These are phyloP conservation scores for Alternaria conjuncta DNA, from an alignment of 2,329 filamentous ascomycete species.

Conservation along the genomic window DNA sequence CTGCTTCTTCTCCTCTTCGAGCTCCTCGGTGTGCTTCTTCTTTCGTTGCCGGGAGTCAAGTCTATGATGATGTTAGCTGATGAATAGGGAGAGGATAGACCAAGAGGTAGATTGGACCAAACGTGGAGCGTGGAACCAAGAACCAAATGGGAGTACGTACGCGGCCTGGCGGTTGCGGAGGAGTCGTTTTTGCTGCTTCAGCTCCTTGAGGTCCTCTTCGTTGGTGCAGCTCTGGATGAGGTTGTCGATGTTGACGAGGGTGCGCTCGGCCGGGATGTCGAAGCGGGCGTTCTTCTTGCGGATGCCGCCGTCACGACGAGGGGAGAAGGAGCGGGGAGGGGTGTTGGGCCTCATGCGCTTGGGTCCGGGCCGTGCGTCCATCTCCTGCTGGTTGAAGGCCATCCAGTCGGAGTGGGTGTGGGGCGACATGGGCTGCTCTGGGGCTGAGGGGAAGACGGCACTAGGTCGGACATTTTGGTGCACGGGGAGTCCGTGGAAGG, in stretches of 20 bases:
- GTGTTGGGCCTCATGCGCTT: conserved; percentile 71
- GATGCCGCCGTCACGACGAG: conserved; percentile 82
- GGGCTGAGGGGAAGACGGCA: conserved; percentile 56
- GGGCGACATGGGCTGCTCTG: conserved; percentile 63
- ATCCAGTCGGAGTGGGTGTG: conserved; percentile 67
- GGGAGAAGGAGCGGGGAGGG: conserved; percentile 75
- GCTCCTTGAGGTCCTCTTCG: conserved; percentile 93
- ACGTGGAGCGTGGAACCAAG: conserved; percentile 37
- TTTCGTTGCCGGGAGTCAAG: conserved; percentile 97
- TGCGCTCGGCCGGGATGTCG: conserved; percentile 93
- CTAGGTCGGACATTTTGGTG: conserved; percentile 54
- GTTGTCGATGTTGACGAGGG: conserved; percentile 91
- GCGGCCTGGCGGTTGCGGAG: conserved; percentile 95
- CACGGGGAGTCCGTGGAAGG: conserved; percentile 47
- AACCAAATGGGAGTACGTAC: conserved; percentile 65
- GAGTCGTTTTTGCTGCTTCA: conserved; percentile 97
- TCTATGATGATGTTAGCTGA: conserved; percentile 59
- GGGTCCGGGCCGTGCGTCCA: conserved; percentile 55
- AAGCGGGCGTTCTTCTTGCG: conserved; percentile 99
- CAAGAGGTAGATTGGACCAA: conserved; percentile 42
- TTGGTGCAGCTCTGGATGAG: conserved; percentile 87
- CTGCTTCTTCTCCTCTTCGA: conserved; percentile 96
- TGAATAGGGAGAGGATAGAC: conserved; percentile 35
- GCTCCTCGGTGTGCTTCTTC: conserved; percentile 95
- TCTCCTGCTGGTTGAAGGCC: conserved; percentile 59